Evolutionary conservation across 306 rosid species (phyloP).

Genomic region (Sophora flavescens): DNA sequence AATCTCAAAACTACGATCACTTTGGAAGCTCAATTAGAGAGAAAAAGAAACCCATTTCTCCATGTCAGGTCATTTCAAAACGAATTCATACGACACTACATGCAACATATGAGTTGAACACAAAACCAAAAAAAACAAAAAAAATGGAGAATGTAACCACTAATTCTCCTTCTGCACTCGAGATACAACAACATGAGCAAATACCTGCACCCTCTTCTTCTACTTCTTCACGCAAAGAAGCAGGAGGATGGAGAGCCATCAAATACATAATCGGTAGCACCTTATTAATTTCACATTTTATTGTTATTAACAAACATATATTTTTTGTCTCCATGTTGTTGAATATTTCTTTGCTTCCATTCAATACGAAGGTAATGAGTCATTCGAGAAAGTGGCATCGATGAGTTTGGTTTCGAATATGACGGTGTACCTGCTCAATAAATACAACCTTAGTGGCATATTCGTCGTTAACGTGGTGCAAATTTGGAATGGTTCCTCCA

Average conservation of each 20-base stretch:
- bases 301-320: not conserved
- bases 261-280: conserved; percentile 38
- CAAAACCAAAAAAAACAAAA: too few relatives aligned
- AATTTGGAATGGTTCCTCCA: conserved; percentile 81
- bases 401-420: conserved; percentile 83
- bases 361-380: conserved; percentile 63
- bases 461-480: conserved; percentile 68
- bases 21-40: conserved; percentile 13
- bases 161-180: conserved; percentile 12
- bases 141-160: conserved; percentile 44
- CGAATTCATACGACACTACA: not conserved
- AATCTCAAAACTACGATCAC: conserved; percentile 1
- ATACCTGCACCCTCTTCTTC: not conserved
- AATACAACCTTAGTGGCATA: conserved; percentile 65
- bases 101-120: not conserved
- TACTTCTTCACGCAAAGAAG: not conserved
- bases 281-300: not conserved
- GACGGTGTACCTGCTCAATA: conserved; percentile 58
- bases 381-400: conserved; percentile 90
- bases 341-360: not conserved
- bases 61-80: not conserved
- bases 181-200: conserved; percentile 32
- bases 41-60: not conserved
- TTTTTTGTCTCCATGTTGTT: not conserved
- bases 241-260: conserved; percentile 51